Base-by-base conservation (phyloP, 2,329 filamentous ascomycete species). In the Phyllosticta citriasiana region DNA sequence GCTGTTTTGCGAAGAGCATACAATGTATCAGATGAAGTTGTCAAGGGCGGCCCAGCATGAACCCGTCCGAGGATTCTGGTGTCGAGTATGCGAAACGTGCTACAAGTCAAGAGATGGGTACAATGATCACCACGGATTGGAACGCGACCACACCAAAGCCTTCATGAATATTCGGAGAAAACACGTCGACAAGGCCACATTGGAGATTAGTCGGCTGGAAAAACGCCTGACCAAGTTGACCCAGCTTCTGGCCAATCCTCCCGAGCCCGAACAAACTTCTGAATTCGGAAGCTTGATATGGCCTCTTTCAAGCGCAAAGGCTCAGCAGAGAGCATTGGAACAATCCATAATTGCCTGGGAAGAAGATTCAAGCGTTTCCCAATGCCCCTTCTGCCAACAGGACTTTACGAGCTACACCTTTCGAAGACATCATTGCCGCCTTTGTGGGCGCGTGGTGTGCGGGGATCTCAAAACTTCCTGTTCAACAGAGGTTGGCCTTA, bases 21-120 rank as follows among this genome's bases (percentile, higher is more conserved):
- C 94, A 58, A 96, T 99, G 92, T 99, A 97, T 71, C 93, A 99
- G 77, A 97, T 97, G 89, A 97, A 95, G 78, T 80, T 99, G 10
- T 96, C 92, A 8, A 82, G 92, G 60, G 88, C 91, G 30, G 94
- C 94, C 3, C 83, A 87, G 62, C 91, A 97, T 74, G 94, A 99
- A 65, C 93, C 94, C 0, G 84, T 94, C 1, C 81, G 93, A 64
- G 94, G 94, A 7, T 84, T 90, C 67, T 99, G 94, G 94, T 96
- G 90, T 67, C 80, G 94, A 57, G 93, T 97, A 1, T 99, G 94
- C 71, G 94, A 99, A 77, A 97, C 94, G n/a, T 99, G 94, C 76
- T 99, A 94, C 77, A 97, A 97, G 77, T 96, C 91, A 57, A 84
- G 94, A 68, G 90, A 92, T 26, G 94, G 94, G 3, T 99, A 99